A percentile compares a stretch with the other conserved stretches of the same genome.
These are phyloP conservation scores for Pestalotiopsis sp. DNA, from an alignment of 2,329 filamentous ascomycete genomes.

Conservation along the genomic window DNA sequence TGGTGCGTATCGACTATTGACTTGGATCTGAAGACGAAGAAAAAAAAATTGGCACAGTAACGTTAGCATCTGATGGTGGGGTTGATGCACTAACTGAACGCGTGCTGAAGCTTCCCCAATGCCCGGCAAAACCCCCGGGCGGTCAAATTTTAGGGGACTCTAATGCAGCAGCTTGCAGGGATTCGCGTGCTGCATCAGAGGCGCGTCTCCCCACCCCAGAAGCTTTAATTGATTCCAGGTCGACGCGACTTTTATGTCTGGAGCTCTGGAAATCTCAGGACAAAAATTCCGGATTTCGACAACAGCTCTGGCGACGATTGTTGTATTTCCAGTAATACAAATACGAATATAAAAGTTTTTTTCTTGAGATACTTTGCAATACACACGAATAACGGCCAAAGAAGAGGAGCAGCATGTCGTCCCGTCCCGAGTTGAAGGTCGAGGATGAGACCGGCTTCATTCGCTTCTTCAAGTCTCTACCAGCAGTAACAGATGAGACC, in stretches of 20 bases:
- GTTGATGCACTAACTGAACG: not conserved
- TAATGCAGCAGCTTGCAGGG: constrained; percentile 15
- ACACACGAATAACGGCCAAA: not conserved
- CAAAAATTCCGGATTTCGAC: not conserved
- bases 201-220: constrained; percentile 6
- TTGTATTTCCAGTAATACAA: not conserved
- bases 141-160: constrained; percentile 25
- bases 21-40: not conserved
- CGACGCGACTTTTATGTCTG: constrained; percentile 4
- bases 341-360: not conserved
- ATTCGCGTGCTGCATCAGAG: constrained; percentile 7
- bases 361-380: not conserved
- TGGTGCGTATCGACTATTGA: not conserved
- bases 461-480: constrained; percentile 89
- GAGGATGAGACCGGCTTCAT: constrained; percentile 98
- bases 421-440: constrained; percentile 66
- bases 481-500: constrained; percentile 70
- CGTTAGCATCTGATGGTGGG: constrained; percentile 11
- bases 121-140: constrained; percentile 1
- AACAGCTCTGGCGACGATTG: not conserved
- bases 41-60: constrained; percentile 8
- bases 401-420: constrained; percentile 44
- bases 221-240: constrained; percentile 10
- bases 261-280: not conserved
- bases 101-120: not conserved